phyloP scores from a whole-genome alignment of 1,284 basidiomycete genomes.

The Ceratobasidium sp. region DNA sequence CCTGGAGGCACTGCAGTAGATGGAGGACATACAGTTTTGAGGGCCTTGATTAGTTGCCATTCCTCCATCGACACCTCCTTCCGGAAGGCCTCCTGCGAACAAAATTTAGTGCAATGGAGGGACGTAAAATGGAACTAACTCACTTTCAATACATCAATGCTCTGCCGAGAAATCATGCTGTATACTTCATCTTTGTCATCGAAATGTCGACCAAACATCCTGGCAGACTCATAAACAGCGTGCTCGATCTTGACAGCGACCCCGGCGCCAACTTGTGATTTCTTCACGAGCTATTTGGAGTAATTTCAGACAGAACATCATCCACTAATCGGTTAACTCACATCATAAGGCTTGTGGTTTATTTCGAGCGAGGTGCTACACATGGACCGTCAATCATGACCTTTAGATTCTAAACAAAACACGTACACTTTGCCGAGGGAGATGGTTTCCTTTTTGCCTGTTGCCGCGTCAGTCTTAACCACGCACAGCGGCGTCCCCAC shows the following conservation, averaged over 20 bases:
- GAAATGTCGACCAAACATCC: slow-evolving; percentile 94
- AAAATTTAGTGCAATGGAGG: slow-evolving; percentile 32
- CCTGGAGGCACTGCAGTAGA: background rate
- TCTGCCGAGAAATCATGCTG: slow-evolving; percentile 88
- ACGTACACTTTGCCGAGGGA: slow-evolving; percentile 90
- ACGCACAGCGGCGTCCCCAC: slow-evolving; percentile 96
- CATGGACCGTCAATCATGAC: slow-evolving; percentile 1
- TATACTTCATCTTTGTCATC: slow-evolving; percentile 96
- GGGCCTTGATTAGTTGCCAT: slow-evolving; percentile 90
- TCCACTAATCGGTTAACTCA: slow-evolving; percentile 50
- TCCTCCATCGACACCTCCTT: slow-evolving; percentile 90
- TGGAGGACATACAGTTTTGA: slow-evolving; percentile 78
- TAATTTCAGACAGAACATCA: background rate
- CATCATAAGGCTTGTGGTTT: slow-evolving; percentile 85
- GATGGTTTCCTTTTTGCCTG: slow-evolving; percentile 90
- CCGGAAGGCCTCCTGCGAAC: slow-evolving; percentile 79
- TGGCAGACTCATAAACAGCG: slow-evolving; percentile 93
- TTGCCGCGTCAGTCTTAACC: slow-evolving; percentile 84
- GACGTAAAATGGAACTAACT: slow-evolving; percentile 42
- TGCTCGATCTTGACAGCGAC: slow-evolving; percentile 99
- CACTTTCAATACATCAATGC: slow-evolving; percentile 94
- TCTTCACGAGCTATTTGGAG: slow-evolving; percentile 78
- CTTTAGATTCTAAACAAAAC: background rate
- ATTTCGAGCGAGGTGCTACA: slow-evolving; percentile 91
- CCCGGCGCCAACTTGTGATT: slow-evolving; percentile 90